Base-by-base conservation (phyloP, 177 flowering plant species). In the Vitis hybrid region DNA sequence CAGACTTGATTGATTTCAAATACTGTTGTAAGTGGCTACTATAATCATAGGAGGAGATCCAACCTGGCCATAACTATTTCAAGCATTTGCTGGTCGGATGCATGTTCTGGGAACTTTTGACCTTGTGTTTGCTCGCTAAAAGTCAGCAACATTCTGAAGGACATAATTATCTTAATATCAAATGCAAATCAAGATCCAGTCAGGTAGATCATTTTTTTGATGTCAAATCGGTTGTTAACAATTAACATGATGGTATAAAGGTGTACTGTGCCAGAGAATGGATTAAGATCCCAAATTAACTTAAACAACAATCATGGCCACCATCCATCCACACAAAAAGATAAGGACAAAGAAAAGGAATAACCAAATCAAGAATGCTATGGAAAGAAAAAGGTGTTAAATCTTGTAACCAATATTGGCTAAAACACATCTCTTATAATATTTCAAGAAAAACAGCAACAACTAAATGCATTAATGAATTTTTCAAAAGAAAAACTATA, bases 21-120 rank as follows among this genome's bases (percentile, higher is more conserved):
- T 26, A 52, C n/a, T 22, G 55, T 2, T 10, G 15, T 19, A 55
- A 50, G 55, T 14, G 58, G 15, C 65, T 33, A 56, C 26, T 18
- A n/a, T 10, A 56, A 49, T 14, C 52, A 65, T 5, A 65, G 55
- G 67, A 52, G 52, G 15, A 70, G 14, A 55, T 65, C 64, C 62
- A 64, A 95, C 99, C 97, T 89, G 62, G 73, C 73, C 98, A 93
- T 93, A 45, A 95, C 97, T 64, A 95, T 83, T 83, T 89, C 97
- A 77, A 95, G 84, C 92, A 95, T 77, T 78, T 87, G 85, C 83
- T 86, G 94, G 66, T 93, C 98, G 62, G 99, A 85, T 70, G 93
- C 89, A 82, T 90, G 75, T 63, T 81, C 90, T 50, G 97, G 91
- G 79, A 91, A 55, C 67, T 86, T 83, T 72, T 86, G 79, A 66